Base-by-base conservation (phyloP, 495 filamentous ascomycete species). In the Penicillium mononematosum region DNA sequence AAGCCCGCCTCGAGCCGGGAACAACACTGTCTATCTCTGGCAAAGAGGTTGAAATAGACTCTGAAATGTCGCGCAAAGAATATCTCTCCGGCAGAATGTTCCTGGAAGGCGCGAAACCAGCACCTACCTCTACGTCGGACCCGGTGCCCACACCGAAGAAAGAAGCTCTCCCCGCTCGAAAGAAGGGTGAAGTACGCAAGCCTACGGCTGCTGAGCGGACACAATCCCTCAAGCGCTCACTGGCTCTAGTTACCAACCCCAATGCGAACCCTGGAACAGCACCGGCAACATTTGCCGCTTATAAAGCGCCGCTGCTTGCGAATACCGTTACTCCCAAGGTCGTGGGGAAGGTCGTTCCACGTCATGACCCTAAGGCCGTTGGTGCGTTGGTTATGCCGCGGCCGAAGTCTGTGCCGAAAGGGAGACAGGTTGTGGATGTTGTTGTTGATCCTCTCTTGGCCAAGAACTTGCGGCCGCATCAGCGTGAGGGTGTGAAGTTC, bases 401-500 rank as follows among this genome's bases (percentile, higher is more conserved):
- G 41, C 85, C 84, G 1, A 70, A 63, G 31, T 70, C 58, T 46
- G 76, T 78, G 22, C 83, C 84, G 0, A 81, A 78, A 38, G 87
- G 86, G 1, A 90, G 86, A 63, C 77, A 80, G 45, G 72, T 91
- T 44, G 89, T 93, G 0, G 89, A 92, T 70, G 88, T 93, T 3
- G 89, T 93, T 4, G 81, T 93, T 2, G 89, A 93, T 71, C 89
- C 89, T 11, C 68, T 88, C 27, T 69, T 93, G n/a, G 64, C 70
- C 0, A 82, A 83, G 58, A 80, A 85, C 58, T 71, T 93, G 14
- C 85, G 89, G 3, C 80, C 83, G 36, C 89, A 93, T 69, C 89
- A 93, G 70, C 81, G 88, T 4, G 86, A 89, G 60, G 89, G 89
- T 45, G 85, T 92, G 16, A 76, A 82, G 57, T 93, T 93, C 61